phyloP scores from a whole-genome alignment of 2,329 filamentous ascomycete species.

The Metarhizium humberi region DNA sequence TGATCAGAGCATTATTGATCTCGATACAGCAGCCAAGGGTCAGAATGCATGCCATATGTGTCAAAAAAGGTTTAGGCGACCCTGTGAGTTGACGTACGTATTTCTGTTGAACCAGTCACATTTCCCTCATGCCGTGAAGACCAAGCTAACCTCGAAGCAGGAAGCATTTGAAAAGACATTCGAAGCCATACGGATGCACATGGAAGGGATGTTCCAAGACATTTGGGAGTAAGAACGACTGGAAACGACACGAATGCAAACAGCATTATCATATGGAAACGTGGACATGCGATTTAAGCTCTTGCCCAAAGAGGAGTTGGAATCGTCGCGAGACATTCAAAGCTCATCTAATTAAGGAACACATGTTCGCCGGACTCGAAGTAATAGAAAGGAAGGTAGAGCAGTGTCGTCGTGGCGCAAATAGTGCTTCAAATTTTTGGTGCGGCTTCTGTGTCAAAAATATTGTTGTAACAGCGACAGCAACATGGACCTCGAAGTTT shows the following conservation, averaged over 20 bases:
- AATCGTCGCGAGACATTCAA: conserved; percentile 50
- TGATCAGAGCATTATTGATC: conserved; percentile 5
- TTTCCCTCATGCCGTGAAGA: not conserved
- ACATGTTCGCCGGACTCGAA: conserved; percentile 26
- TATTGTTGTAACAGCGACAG: conserved; percentile 34
- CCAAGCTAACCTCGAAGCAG: conserved; percentile 28
- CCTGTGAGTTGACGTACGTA: conserved; percentile 46
- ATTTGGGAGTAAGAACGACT: conserved; percentile 92
- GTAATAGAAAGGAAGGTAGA: conserved; percentile 35
- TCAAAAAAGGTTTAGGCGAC: conserved; percentile 36
- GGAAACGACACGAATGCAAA: conserved; percentile 80
- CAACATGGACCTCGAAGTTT: conserved; percentile 46
- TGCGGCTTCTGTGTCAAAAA: conserved; percentile 69
- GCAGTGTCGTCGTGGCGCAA: conserved; percentile 51
- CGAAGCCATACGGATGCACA: conserved; percentile 75
- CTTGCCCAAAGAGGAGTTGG: conserved; percentile 51
- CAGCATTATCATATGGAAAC: conserved; percentile 65
- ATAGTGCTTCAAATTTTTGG: conserved; percentile 65
- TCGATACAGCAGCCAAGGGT: not conserved
- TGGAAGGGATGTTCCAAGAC: conserved; percentile 56
- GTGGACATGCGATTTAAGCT: conserved; percentile 56
- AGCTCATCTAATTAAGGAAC: conserved; percentile 48
- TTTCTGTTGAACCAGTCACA: not conserved
- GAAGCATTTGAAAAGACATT: conserved; percentile 78
- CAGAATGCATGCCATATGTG: not conserved